A percentile compares a stretch with the other conserved stretches of the same genome.
These are phyloP conservation scores for Calocybe gangraenosa DNA, from an alignment of 768 basidiomycete species.

Conservation along the genomic window DNA sequence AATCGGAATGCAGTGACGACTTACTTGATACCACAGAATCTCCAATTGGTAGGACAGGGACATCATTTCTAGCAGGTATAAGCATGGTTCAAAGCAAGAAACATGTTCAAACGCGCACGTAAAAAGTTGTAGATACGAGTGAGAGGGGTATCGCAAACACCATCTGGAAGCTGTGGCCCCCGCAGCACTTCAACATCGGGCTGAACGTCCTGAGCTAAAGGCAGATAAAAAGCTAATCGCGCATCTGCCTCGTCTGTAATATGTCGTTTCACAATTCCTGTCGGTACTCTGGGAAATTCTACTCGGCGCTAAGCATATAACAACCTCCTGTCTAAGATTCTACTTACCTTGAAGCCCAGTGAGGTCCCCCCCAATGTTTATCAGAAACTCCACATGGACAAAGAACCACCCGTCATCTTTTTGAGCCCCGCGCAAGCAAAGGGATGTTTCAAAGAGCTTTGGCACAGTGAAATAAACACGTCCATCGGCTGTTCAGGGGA, in stretches of 20 bases:
- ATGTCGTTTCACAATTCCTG: constrained; percentile 56
- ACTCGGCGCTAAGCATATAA: background rate
- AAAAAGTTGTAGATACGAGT: constrained; percentile 85
- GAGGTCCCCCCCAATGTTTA: constrained; percentile 69
- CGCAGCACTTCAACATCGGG: constrained; percentile 39
- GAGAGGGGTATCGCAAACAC: constrained; percentile 75
- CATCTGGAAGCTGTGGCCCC: constrained; percentile 50
- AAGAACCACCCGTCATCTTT: constrained; percentile 83
- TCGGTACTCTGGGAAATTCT: constrained; percentile 76
- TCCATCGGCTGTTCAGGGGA: constrained; percentile 54
- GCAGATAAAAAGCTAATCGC: constrained; percentile 61
- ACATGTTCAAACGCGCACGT: constrained; percentile 46
- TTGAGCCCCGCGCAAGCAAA: constrained; percentile 70
- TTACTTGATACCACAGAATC: constrained; percentile 74
- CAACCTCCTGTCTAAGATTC: background rate
- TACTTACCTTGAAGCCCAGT: constrained; percentile 64
- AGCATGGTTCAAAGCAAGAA: background rate
- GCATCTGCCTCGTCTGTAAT: constrained; percentile 72
- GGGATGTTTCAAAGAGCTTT: constrained; percentile 67
- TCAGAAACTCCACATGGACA: constrained; percentile 69
- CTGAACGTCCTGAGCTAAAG: constrained; percentile 36
- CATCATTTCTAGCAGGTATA: constrained; percentile 66
- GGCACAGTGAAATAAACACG: constrained; percentile 74
- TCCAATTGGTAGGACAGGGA: constrained; percentile 91
- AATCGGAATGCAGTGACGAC: constrained; percentile 4